Conservation (phyloP, 2,329 filamentous ascomycete genomes). For the Hyphodiscus sp. region DNA sequence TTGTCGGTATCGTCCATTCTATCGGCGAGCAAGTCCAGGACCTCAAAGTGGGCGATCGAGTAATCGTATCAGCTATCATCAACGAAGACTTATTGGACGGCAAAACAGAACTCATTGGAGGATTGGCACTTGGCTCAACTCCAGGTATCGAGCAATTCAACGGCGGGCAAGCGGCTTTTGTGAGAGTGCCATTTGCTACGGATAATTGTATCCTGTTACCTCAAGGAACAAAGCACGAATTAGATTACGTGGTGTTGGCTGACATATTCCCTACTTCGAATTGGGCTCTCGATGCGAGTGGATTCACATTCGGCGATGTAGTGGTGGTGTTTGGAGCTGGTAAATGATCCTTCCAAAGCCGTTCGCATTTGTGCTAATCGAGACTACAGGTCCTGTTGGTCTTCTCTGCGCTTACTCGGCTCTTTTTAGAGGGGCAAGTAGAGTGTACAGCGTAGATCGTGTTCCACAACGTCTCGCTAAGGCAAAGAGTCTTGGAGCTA, state of each 20-base stretch:
- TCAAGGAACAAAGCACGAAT: conserved; percentile 24
- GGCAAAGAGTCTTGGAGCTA: conserved; percentile 29
- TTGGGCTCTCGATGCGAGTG: conserved; percentile 19
- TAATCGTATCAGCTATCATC: conserved; percentile 44
- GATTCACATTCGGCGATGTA: conserved; percentile 23
- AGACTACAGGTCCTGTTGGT: conserved; percentile 26
- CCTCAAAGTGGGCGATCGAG: conserved; percentile 42
- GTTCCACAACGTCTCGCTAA: conserved; percentile 23
- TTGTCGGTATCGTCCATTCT: conserved; percentile 41
- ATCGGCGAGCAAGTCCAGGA: conserved; percentile 38
- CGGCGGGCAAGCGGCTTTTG: conserved; percentile 79
- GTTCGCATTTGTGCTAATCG: no score
- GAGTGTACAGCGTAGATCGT: conserved; percentile 30
- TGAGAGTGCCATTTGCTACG: conserved; percentile 71
- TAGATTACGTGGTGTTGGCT: conserved; percentile 27
- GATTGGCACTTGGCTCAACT: conserved; percentile 26
- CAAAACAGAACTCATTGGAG: conserved; percentile 40
- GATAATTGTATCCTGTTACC: conserved; percentile 76
- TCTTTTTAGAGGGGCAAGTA: conserved; percentile 27
- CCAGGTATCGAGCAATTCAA: conserved; percentile 40
- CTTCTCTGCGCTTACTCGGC: conserved; percentile 31
- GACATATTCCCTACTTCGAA: conserved; percentile 29
- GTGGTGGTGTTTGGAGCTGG: conserved; percentile 33
- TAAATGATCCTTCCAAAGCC: neutral
- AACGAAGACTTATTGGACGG: conserved; percentile 42